These are phyloP conservation scores for Boletus sp. DNA, from an alignment of 1,284 basidiomycete species.

Conservation along the genomic window DNA sequence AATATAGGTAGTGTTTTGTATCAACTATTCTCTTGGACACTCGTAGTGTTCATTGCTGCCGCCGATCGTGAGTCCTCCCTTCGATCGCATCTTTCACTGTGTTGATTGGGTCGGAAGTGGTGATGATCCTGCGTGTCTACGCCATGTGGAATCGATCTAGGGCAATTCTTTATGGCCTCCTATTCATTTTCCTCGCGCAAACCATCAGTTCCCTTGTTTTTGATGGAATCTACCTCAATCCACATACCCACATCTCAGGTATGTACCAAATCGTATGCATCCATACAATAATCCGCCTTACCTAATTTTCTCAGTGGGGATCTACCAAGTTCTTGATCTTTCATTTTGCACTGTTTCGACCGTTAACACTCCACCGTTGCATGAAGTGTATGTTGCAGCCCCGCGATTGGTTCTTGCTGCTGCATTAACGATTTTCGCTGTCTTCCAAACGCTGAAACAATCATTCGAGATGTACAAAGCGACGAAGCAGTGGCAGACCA, in stretches of 20 bases:
- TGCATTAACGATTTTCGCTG: not conserved
- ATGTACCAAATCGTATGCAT: not conserved
- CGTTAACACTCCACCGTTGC: not conserved
- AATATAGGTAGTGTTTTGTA: not conserved
- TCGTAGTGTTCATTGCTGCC: not conserved
- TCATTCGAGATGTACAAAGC: not conserved
- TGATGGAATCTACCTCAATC: not conserved
- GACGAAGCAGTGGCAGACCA: not conserved
- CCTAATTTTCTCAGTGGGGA: not conserved
- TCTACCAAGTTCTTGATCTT: not conserved
- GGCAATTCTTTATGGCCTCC: constrained; percentile 2
- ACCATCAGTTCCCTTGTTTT: not conserved
- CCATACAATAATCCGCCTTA: not conserved
- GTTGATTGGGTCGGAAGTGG: constrained; percentile 1
- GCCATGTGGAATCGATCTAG: constrained; percentile 17
- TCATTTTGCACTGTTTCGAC: not conserved
- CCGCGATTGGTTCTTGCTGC: constrained; percentile 5
- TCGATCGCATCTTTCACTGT: not conserved
- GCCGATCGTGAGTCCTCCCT: constrained; percentile 10
- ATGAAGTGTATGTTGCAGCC: not conserved
- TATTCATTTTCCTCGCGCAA: constrained; percentile 2
- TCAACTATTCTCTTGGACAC: not conserved
- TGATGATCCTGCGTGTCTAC: constrained; percentile 21
- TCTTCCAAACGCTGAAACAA: not conserved
- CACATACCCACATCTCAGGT: not conserved